Evolutionary conservation across 768 basidiomycete genomes (phyloP), one percentile per base, ranked within the genome.

Genomic region (Leccinum arenicola): DNA sequence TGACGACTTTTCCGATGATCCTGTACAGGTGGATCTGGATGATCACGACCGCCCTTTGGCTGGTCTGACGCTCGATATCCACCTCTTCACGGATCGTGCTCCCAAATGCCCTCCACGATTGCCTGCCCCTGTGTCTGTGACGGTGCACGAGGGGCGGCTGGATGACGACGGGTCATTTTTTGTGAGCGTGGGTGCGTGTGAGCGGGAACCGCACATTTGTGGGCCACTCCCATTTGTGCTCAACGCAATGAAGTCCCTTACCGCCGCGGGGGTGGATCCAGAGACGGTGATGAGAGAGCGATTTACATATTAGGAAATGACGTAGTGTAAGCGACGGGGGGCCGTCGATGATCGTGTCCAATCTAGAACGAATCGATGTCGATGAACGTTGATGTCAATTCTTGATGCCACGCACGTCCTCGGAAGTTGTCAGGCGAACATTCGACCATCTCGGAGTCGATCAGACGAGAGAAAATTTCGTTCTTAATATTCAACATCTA

Each of bases 191-290:
- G 59, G 31, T 19, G 68, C 65, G 29, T 40, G 56, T 2, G 43
- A 48, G 2, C 50, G 62, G 57, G 68, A 68, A 17, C 3, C 65
- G 2, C 58, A 70, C 27, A 60, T 70, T 15, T 70, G 68, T 40
- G 68, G 69, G 10, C 69, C 68, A 0, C 40, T 70, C 19, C 69
- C 68, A 2, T 70, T 70, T 33, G 62, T 70, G 48, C 38, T n/a
- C 7, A 69, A 61, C 33, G 57, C 58, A 8, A 70, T 64, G 65
- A 58, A 58, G 48, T 69, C 67, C 3, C 69, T 70, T 19, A 40
- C 10, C 4, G 61, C 62, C 1, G 62, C 69, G 4, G 64, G 68
- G 14, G 69, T 69, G 6, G 59, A 69, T 33, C 58, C 65, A 15
- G 67, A 69, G 59, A 55, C 29, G 17, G 68, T 71, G 3, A 38